Evolutionary conservation across 1,284 basidiomycete genomes (phyloP), one percentile per base, ranked within the genome.

Genomic region (Trametes sp.): DNA sequence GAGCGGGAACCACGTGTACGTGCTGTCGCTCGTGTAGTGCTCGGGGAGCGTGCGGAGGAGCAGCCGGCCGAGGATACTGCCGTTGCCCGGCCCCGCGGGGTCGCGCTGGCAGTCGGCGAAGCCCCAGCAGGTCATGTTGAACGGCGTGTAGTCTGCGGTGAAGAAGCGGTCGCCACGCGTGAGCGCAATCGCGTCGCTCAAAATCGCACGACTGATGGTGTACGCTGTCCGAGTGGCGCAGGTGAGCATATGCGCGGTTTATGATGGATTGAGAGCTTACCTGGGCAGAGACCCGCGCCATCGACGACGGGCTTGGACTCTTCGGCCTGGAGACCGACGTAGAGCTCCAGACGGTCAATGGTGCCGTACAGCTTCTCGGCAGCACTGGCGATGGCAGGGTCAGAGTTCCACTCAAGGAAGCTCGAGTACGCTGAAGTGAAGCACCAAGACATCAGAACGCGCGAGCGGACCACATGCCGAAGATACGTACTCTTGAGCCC

Each of bases 1-100:
- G 65, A 96, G 83, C 36, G 94, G 92, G 87, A 95, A 94, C 83
- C 92, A 93, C 1, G 92, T 88, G 74, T 93, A 95, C 54, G 85
- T 79, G 67, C 88, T 91, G 73, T 91, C 87, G 70, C 86, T 83
- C 0, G 82, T 81, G 77, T 84, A 95, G 69, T 89, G 77, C 28
- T 85, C 74, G 1, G 94, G 93, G 4, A 95, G 82, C 23, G 85
- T 86, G 60, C 91, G 87, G 59, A 93, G 78, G 73, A 95, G 78
- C 31, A 95, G 81, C 38, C 87, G 85, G 21, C 89, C 91, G 41
- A 94, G 83, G 28, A 85, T 89, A 70, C 90, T 91, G 21, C 91
- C 92, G 67, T 89, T 90, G 19, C 83, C 91, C 57, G 85, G 88
- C 4, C 84, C 90, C 41, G 80, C 78, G 29, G 85, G 76, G 69